These are phyloP conservation scores for Nelumbo lutea DNA, from an alignment of 164 flowering plant genomes.

Conservation along the genomic window DNA sequence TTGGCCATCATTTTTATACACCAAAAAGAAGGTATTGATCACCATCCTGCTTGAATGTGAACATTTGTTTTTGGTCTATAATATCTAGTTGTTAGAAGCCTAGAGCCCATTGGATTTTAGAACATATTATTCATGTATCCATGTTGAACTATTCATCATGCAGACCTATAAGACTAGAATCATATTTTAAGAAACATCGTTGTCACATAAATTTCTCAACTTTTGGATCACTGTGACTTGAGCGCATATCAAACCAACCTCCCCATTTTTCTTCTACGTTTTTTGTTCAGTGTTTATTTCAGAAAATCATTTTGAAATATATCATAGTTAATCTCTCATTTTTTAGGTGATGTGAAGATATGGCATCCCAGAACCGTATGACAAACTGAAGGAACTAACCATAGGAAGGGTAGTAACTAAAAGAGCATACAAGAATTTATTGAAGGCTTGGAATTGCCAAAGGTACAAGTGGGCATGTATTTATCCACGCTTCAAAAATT, in stretches of 20 bases:
- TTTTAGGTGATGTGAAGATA: slow-evolving; percentile 91
- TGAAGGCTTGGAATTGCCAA: slow-evolving; percentile 63
- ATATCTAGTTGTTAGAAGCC: too few relatives aligned
- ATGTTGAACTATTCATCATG: too few relatives aligned
- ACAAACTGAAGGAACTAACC: slow-evolving; percentile 91
- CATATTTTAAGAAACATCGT: neutral
- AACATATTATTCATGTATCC: too few relatives aligned
- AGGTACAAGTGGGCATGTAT: slow-evolving; percentile 4
- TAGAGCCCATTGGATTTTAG: too few relatives aligned
- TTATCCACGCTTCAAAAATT: too few relatives aligned
- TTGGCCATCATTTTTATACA: neutral
- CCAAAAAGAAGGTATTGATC: neutral
- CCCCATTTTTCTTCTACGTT: too few relatives aligned
- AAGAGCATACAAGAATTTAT: slow-evolving; percentile 69
- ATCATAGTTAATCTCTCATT: neutral
- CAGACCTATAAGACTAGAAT: too few relatives aligned
- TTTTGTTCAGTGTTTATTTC: neutral
- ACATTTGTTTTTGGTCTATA: too few relatives aligned
- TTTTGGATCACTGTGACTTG: neutral
- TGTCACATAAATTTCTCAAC: neutral
- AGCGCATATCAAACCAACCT: neutral
- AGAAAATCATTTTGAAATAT: neutral
- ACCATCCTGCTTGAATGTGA: too few relatives aligned
- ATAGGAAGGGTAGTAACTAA: slow-evolving; percentile 75
- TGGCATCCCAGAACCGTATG: slow-evolving; percentile 91